These are phyloP conservation scores for Calycina marina DNA, from an alignment of 2,329 filamentous ascomycete species.

Conservation along the genomic window DNA sequence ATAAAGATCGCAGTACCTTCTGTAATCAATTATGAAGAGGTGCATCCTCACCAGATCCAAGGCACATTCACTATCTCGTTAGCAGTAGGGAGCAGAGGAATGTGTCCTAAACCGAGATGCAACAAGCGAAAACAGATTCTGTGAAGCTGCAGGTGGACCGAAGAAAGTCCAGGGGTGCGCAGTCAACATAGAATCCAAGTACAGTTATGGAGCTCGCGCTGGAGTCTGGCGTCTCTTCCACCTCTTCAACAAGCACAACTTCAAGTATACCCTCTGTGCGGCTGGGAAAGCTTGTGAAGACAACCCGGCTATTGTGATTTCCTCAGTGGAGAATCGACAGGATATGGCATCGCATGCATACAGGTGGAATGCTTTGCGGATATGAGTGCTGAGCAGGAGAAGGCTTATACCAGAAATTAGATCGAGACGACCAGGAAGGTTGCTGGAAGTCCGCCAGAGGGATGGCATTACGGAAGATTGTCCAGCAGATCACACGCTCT, in stretches of 20 bases:
- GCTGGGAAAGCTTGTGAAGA: slow-evolving; percentile 27
- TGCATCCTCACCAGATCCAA: background rate
- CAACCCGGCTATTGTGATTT: slow-evolving; percentile 27
- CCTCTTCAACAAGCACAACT: slow-evolving; percentile 27
- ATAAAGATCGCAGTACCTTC: too few relatives aligned
- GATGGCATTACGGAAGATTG: slow-evolving; percentile 24
- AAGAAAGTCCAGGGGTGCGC: slow-evolving; percentile 16
- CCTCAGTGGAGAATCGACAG: slow-evolving; percentile 26
- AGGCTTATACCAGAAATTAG: slow-evolving; percentile 26
- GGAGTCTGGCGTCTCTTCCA: slow-evolving; percentile 27
- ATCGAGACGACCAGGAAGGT: slow-evolving; percentile 23
- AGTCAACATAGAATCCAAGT: slow-evolving; percentile 21
- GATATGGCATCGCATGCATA: slow-evolving; percentile 29
- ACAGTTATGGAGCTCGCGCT: slow-evolving; percentile 24
- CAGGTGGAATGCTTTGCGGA: slow-evolving; percentile 29
- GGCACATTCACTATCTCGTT: background rate
- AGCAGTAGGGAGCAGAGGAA: slow-evolving; percentile 13
- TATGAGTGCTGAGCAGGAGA: slow-evolving; percentile 24
- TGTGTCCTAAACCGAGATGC: slow-evolving; percentile 15
- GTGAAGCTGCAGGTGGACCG: slow-evolving; percentile 11
- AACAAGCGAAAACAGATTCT: slow-evolving; percentile 13
- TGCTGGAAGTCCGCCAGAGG: slow-evolving; percentile 22
- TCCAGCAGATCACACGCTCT: slow-evolving; percentile 28
- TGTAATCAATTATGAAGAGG: too few relatives aligned
- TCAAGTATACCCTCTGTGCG: slow-evolving; percentile 29